Conservation (phyloP, 306 rosid genomes). For the Prunus persica region Prunus_persica_NCBIv2 NC_034013.1:6522501-6523000, state of each 20-base stretch:
- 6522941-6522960: background rate
- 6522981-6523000: too few relatives aligned
- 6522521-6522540: background rate
- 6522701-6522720: too few relatives aligned
- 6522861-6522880: background rate
- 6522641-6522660: too few relatives aligned
- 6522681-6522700: too few relatives aligned
- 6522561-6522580: too few relatives aligned
- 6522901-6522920: background rate
- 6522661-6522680: too few relatives aligned
- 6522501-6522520: background rate
- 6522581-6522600: too few relatives aligned
- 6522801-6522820: background rate
- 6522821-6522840: background rate
- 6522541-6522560: background rate
- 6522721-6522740: background rate
- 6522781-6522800: background rate
- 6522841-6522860: background rate
- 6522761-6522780: background rate
- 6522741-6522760: background rate
- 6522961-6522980: background rate
- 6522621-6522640: too few relatives aligned
- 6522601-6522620: too few relatives aligned
- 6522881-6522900: background rate
- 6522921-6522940: background rate